A percentile compares a stretch with the other conserved stretches of the same genome.
Conservation (phyloP, 352 stramenopile genomes). For the Phytophthora colocasiae region DNA sequence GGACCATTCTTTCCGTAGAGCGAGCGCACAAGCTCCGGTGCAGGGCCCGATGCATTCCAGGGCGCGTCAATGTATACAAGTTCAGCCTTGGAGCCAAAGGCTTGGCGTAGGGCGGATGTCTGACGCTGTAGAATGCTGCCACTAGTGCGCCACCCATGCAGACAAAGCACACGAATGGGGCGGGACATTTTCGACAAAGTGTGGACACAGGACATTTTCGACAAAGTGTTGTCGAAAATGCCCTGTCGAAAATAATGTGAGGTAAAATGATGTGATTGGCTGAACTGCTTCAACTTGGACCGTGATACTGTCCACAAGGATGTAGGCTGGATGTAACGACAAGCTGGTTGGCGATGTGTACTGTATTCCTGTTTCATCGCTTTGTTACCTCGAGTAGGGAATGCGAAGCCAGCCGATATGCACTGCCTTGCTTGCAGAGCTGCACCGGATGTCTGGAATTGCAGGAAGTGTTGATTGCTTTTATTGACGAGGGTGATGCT, state of each 20-base stretch:
- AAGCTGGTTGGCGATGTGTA: too few relatives aligned
- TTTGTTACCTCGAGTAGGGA: too few relatives aligned
- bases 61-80: conserved; percentile 75
- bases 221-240: conserved; percentile 3
- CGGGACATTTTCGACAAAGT: conserved; percentile 34
- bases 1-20: conserved; percentile 63
- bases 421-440: conserved; percentile 2
- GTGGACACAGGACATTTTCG: too few relatives aligned
- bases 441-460: conserved; percentile 2
- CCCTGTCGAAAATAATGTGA: not conserved
- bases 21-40: conserved; percentile 63
- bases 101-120: conserved; percentile 59
- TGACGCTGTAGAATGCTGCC: conserved; percentile 65
- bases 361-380: too few relatives aligned
- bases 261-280: conserved; percentile 3
- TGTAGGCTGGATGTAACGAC: too few relatives aligned
- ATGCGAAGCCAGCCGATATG: too few relatives aligned
- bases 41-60: conserved; percentile 61
- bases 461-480: conserved; percentile 3
- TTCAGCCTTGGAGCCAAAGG: conserved; percentile 61
- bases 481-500: conserved; percentile 16
- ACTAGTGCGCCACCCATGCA: conserved; percentile 86
- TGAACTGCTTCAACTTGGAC: conserved; percentile 7
- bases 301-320: not conserved
- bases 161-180: conserved; percentile 75